Evolutionary conservation across 2,329 filamentous ascomycete species (phyloP), one percentile per base, ranked within the genome.

Genomic region (Ciborinia camelliae): DNA sequence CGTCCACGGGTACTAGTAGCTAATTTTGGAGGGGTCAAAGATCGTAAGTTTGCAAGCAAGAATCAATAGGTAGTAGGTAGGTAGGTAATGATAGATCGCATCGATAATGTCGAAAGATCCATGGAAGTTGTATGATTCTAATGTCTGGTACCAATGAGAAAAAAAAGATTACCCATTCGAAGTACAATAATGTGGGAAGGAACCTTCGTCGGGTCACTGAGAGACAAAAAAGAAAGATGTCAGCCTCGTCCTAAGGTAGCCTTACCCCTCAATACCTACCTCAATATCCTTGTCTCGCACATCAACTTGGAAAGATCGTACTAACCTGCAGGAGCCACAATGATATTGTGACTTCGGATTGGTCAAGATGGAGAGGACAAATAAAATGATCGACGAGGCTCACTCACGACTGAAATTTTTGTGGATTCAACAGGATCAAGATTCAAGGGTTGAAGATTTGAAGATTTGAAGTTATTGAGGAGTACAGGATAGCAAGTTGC

Each of bases 11-110:
- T n/a, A n/a, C n/a, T n/a, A n/a, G n/a, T 9, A 23, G 54, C 28
- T 23, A 35, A 35, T 35, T 32, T 35, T 7, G 9, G n/a, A n/a
- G n/a, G n/a, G n/a, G 10, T 5, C 2, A 15, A 45, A 57, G 28
- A 32, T 57, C 18, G 39, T 58, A 20, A 47, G 41, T 35, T 47
- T 5, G 41, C n/a, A 58, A 58, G 41, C 55, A 58, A 47, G 14
- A 58, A 58, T 58, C 28, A 35, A 35, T 26, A 47, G 23, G 7
- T 10, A 26, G n/a, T n/a, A n/a, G n/a, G n/a, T n/a, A n/a, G n/a
- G n/a, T n/a, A n/a, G n/a, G n/a, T n/a, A n/a, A n/a, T 26, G 9
- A 45, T 23, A 26, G 43, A 47, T 26, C 3, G 8, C 23, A 47
- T 58, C 2, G 55, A 47, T 35, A 32, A 58, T 35, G 20, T 23